Percentiles rank a stretch among this genome's conserved stretches.
Evolutionary conservation across 345 rosid species (phyloP).

Genomic region (Kernera saxatilis): DNA sequence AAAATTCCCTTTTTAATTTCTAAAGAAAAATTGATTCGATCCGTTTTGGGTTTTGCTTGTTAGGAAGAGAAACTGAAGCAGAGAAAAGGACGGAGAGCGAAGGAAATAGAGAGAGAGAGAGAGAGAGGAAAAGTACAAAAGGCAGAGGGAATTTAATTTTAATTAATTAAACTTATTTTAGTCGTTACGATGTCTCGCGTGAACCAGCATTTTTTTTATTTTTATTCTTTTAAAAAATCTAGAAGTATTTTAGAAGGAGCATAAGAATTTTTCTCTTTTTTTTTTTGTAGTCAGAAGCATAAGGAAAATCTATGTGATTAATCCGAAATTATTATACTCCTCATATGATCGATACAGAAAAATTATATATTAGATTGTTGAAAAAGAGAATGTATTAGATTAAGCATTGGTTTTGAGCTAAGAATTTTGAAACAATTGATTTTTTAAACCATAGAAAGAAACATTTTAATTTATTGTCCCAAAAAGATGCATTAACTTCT

Average conservation of each 20-base stretch:
- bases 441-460: neutral
- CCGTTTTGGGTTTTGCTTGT: conserved; percentile 34
- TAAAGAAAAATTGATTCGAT: conserved; percentile 18
- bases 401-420: neutral
- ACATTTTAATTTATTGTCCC: neutral
- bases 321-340: neutral
- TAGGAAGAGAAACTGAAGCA: conserved; percentile 30
- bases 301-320: neutral
- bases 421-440: neutral
- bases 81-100: conserved; percentile 33
- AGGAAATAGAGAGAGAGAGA: neutral
- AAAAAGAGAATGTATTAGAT: neutral
- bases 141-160: neutral
- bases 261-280: neutral
- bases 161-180: conserved; percentile 6
- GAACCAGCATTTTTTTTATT: neutral
- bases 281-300: neutral
- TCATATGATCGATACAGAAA: neutral
- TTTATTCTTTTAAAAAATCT: neutral
- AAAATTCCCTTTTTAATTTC: neutral
- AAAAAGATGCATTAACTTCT: neutral
- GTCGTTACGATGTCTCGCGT: conserved; percentile 25
- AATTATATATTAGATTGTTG: too few relatives aligned
- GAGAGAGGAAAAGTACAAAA: neutral
- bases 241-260: neutral